These are phyloP conservation scores for Cucumis melo DNA, from an alignment of 306 rosid genomes.

Conservation along the genomic window DNA sequence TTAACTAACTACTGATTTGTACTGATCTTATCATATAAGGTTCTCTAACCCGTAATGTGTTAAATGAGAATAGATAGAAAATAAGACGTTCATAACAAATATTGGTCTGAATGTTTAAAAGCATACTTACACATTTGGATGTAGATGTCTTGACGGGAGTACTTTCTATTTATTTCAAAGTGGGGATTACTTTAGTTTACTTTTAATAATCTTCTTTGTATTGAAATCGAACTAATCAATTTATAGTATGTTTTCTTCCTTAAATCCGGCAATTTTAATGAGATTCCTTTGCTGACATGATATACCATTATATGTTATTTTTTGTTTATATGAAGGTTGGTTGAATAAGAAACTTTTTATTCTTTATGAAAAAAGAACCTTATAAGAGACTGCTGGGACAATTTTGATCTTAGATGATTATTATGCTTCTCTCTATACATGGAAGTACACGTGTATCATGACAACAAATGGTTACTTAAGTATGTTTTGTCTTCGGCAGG, in stretches of 20 bases:
- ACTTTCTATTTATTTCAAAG: neutral
- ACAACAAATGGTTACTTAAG: neutral
- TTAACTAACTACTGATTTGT: neutral
- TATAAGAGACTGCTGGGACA: neutral
- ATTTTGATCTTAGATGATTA: neutral
- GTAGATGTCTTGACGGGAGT: neutral
- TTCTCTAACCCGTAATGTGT: neutral
- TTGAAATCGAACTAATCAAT: neutral
- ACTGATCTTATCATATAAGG: neutral
- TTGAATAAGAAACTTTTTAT: neutral
- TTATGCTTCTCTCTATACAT: neutral
- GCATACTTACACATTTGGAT: neutral
- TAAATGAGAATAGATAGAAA: neutral
- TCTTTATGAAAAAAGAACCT: neutral
- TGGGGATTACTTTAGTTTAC: neutral
- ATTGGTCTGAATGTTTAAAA: neutral
- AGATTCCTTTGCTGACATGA: neutral
- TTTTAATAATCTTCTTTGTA: neutral
- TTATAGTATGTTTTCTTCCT: neutral
- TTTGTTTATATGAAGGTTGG: neutral
- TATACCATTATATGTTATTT: neutral
- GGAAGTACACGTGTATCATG: neutral
- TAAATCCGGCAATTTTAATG: neutral
- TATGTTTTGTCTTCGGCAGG: conserved; percentile 41
- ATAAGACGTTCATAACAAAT: neutral